Evolutionary conservation across 176 grass and related monocot species (phyloP), one percentile per base, ranked within the genome.

Genomic region (Bonia amplexicaulis): DNA sequence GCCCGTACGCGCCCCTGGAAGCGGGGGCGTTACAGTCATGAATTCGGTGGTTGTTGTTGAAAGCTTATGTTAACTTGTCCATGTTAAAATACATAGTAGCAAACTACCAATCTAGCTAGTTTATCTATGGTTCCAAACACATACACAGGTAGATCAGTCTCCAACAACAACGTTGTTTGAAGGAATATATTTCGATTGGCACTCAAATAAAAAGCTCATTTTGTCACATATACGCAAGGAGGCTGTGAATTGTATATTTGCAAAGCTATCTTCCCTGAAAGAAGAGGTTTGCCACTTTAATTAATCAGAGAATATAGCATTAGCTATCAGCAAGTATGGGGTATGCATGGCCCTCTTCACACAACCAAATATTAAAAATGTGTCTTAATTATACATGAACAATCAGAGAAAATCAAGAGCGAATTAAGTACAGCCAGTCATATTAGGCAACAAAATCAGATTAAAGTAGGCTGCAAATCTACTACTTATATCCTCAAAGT

Each of bases 381-480:
- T 57, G 63, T 82, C 44, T 65, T 76, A 71, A 71, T 55, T 61
- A 61, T 82, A 86, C 60, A 64, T 61, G 49, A 76, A 42, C 29
- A 49, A 7, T 17, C 1, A 65, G 22, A 65, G 39, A 67, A 73
- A 82, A 90, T 86, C 66, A 87, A 73, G 47, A 67, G 58, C 2
- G 66, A 66, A 41, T 37, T 37, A 37, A 90, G 42, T 44, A 1
- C 7, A 44, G 42, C 42, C 42, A 44, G 7, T 86, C 78, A 82
- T 78, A 82, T 72, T 29, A 47, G 1, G 84, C 59, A 78, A 90
- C 73, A 72, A 51, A 79, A 74, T 52, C 66, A 52, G n/a, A 49
- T 47, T 83, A 87, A 83, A 82, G 74, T n/a, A 65, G 6, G 16
- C 45, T 54, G 65, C 78, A 75, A 74, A 77, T 82, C 64, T 84